Evolutionary conservation across 306 rosid genomes (phyloP), one percentile per base, ranked within the genome.

Genomic region (Cucurbita maxima): DNA sequence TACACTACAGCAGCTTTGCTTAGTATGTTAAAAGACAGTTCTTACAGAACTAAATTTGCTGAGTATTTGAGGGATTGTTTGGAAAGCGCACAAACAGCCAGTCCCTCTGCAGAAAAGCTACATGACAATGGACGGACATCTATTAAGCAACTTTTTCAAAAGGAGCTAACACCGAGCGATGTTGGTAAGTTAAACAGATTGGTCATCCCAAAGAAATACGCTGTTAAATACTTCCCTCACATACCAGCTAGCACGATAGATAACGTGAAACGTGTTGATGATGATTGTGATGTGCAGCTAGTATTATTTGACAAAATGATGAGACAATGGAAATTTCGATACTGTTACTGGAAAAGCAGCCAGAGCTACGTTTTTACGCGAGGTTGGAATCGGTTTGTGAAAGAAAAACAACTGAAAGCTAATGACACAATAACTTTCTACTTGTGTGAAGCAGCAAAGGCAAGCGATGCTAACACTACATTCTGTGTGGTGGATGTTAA

Each of bases 131-230:
- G 76, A 72, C 58, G 81, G 12, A 62, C 76, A 47, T 58, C 63
- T n/a, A 82, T 83, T 76, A 83, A 78, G 36, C 84, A 85, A 59
- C 89, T 94, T 38, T 94, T 94, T 71, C 88, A 86, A 10, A 94
- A 94, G 67, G 96, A 87, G 48, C 72, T 94, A 51, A 94, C 97
- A 53, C 96, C 98, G 0, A 90, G 97, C 71, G 98, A 94, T 60
- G 97, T 94, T 10, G 92, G 97, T 0, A 94, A 90, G 74, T 96
- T 90, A 7, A 89, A 94, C 48, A 84, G 97, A 78, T 88, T 94
- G 52, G 96, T 89, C 4, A 87, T 94, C 54, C 97, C 95, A 0
- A 94, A 94, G 57, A 90, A 82, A 57, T 88, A 87, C 34, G 98
- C 96, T 0, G 83, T 87, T 1, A 83, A 86, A 14, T 84, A 90